Evolutionary conservation across 805 yeast species (phyloP), one percentile per base, ranked within the genome.

Genomic region (Myxozyma melibiosi): DNA sequence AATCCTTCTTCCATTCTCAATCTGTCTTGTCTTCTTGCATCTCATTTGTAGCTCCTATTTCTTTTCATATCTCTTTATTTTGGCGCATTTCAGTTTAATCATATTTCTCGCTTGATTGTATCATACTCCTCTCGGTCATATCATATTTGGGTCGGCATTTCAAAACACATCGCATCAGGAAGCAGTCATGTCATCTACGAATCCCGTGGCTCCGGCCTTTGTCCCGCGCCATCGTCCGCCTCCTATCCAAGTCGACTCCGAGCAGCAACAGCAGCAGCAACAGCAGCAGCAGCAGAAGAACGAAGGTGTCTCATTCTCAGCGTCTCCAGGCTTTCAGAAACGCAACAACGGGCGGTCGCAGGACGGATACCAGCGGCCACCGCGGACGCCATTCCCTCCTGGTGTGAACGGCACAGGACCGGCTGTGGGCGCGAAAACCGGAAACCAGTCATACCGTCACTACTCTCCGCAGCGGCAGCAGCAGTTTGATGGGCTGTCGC

Each of bases 221-320:
- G 45, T 57, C 24, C 57, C 61, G 8, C 54, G 58, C 20, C 54
- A 46, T 9, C 51, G 58, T n/a, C 57, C 57, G 28, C 62, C 54
- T 16, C 55, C 61, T 13, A 43, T 50, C 13, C 46, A 49, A 33
- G 51, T 43, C 5, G 16, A 25, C n/a, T n/a, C n/a, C n/a, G n/a
- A n/a, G 9, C 20, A 11, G 9, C 40, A 51, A 27, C 47, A 33
- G 34, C 35, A 31, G 24, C 53, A 39, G 33, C 37, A 31, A 4
- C 20, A 16, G 11, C 25, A 8, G 3, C 18, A 30, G 5, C 31
- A 24, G 11, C 30, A 42, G 25, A 22, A 42, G n/a, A 4, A 14
- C 22, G 44, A 25, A 8, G 24, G 38, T 13, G 52, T 34, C n/a
- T 37, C 40, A 20, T 46, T 46, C 20, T 39, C 33, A 4, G 34